Evolutionary conservation across 441 rosid species (phyloP), one percentile per base, ranked within the genome.

Genomic region (Populus hybrid): DNA sequence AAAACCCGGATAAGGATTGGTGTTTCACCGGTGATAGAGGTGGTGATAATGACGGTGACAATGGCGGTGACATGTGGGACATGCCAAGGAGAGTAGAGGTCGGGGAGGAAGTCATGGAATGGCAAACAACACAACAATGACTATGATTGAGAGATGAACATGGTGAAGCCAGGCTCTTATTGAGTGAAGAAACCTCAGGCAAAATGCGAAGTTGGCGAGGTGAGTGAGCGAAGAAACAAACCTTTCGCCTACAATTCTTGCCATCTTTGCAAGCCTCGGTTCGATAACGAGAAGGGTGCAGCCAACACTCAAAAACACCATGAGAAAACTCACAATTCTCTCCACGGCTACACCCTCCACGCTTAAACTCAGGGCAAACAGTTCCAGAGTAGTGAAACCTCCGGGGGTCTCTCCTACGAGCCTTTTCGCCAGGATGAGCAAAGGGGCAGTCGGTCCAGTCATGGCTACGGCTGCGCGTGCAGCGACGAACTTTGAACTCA

Each of bases 401-500:
- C 63, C 89, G 79, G 19, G 95, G 98, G 81, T 94, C 98, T 26
- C 98, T 88, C 26, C 98, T 91, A 68, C 89, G 89, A 46, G 98
- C 98, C 88, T 92, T 94, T 78, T 94, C 98, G 0, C 95, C 93
- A 0, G 94, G 93, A 71, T 94, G 98, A 16, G 93, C 89, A 0
- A 92, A 94, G 16, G 98, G 98, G 76, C 98, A 94, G 77, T 92
- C 95, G 0, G 98, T 92, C 98, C 98, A 94, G 81, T 92, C 98
- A 11, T 94, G 98, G 87, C 92, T 92, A 35, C 96, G 82, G 89
- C 93, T 91, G 70, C 97, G 89, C n/a, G 91, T 91, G 78, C 98
- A 94, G 50, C 90, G 87, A 23, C 95, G 90, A 73, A 94, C 88
- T 90, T 94, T 94, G 86, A 91, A 94, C 78, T 89, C 97, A 7